Percentiles rank a stretch among this genome's conserved stretches.
Conservation (phyloP, 208 protist genomes). For the Zelonia costaricensis region DNA sequence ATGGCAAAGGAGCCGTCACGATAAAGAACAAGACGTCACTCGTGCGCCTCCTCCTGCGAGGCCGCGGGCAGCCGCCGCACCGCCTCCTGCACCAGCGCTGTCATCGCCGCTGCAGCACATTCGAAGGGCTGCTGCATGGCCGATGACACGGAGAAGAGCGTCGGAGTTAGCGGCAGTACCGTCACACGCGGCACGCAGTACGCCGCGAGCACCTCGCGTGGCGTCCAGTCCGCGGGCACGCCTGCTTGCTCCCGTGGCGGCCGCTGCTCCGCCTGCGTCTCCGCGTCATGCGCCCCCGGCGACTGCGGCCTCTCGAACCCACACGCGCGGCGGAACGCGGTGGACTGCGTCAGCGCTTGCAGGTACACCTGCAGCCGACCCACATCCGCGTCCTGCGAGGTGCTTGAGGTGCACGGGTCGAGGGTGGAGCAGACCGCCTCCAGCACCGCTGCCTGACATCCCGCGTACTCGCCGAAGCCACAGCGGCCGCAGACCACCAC, state of each 20-base stretch:
- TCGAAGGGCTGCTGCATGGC: constrained; percentile 35
- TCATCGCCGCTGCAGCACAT: constrained; percentile 22
- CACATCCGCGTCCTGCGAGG: neutral
- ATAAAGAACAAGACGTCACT: no score
- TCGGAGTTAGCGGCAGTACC: constrained; percentile 43
- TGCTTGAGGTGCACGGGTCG: no score
- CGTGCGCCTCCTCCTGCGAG: no score
- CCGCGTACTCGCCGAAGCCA: constrained; percentile 21
- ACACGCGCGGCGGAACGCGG: neutral
- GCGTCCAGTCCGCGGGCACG: no score
- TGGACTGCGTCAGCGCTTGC: neutral
- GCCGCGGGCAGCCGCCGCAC: constrained; percentile 4
- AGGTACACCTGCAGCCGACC: constrained; percentile 7
- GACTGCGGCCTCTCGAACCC: neutral
- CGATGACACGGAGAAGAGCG: constrained; percentile 29
- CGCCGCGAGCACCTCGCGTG: neutral
- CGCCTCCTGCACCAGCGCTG: constrained; percentile 15
- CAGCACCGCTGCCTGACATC: constrained; percentile 16
- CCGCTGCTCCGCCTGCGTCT: neutral
- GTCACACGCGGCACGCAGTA: constrained; percentile 31
- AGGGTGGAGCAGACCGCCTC: constrained; percentile 22
- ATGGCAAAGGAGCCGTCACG: no score
- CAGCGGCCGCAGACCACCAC: constrained; percentile 41
- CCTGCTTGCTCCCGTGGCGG: neutral
- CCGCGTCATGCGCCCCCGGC: no score